Conservation (phyloP, 441 rosid genomes). For the Gossypium schwendimanii region DNA sequence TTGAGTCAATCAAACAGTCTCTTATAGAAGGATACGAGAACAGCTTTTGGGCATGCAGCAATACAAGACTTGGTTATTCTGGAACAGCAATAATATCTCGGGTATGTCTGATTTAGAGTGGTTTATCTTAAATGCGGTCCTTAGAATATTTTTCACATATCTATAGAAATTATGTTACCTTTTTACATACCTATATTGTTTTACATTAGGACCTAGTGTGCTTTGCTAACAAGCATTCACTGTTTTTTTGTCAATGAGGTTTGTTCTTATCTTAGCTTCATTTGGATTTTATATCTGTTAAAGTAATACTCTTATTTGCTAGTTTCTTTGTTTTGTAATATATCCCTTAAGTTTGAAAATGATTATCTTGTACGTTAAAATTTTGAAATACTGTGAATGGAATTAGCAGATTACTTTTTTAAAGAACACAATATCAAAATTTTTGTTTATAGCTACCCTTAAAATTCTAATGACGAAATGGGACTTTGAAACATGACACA, state of each 20-base stretch:
- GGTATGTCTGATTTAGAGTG: constrained; percentile 36
- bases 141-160: neutral
- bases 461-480: neutral
- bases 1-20: constrained; percentile 54
- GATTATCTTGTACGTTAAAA: neutral
- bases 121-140: neutral
- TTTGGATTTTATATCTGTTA: neutral
- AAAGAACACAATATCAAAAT: neutral
- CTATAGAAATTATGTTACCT: neutral
- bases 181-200: neutral
- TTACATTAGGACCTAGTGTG: neutral
- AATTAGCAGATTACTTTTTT: neutral
- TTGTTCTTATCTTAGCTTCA: neutral
- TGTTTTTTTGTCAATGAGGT: neutral
- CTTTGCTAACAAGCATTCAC: neutral
- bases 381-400: neutral
- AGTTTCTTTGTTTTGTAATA: neutral
- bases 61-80: constrained; percentile 86
- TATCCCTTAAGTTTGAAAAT: constrained; percentile 1
- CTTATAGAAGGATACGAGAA: constrained; percentile 69
- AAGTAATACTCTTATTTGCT: neutral
- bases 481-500: neutral
- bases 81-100: constrained; percentile 89
- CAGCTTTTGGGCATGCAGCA: constrained; percentile 90
- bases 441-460: neutral